Conservation (phyloP, 2,329 filamentous ascomycete species). For the Coniochaeta sp. region DNA sequence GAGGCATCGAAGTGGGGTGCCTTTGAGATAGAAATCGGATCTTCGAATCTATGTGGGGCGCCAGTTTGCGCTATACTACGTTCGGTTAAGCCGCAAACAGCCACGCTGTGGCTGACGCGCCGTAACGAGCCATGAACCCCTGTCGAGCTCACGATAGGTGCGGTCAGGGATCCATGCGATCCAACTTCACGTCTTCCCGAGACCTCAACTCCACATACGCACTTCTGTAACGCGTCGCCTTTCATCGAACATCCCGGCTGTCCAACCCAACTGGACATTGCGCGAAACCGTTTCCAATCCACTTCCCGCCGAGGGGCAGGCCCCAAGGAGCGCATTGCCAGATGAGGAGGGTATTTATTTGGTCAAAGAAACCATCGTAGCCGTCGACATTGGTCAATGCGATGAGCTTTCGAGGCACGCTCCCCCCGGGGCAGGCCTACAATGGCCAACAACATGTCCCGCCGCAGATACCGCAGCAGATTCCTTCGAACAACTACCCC, state of each 20-base stretch:
- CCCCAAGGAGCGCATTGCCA: not conserved
- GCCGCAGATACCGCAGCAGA: not conserved
- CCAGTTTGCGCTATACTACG: no score
- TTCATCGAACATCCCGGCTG: not conserved
- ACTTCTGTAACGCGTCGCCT: not conserved
- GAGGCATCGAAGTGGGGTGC: no score
- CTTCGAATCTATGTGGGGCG: no score
- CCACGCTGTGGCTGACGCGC: not conserved
- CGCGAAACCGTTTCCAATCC: not conserved
- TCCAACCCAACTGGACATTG: not conserved
- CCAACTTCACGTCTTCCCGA: not conserved
- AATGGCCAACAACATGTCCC: conserved; percentile 24
- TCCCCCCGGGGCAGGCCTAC: conserved; percentile 33
- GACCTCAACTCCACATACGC: conserved; percentile 1
- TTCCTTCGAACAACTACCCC: conserved; percentile 8
- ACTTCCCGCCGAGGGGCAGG: not conserved
- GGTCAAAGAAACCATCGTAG: not conserved
- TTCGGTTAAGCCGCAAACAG: no score
- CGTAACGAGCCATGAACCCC: not conserved
- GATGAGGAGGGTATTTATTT: not conserved
- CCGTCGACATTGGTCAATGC: conserved; percentile 13
- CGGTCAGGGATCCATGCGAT: not conserved
- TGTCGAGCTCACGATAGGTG: not conserved
- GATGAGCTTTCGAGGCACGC: conserved; percentile 31
- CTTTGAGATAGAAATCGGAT: no score